These are phyloP conservation scores for Hirsutella minnesotensis DNA, from an alignment of 2,329 filamentous ascomycete species.

Conservation along the genomic window DNA sequence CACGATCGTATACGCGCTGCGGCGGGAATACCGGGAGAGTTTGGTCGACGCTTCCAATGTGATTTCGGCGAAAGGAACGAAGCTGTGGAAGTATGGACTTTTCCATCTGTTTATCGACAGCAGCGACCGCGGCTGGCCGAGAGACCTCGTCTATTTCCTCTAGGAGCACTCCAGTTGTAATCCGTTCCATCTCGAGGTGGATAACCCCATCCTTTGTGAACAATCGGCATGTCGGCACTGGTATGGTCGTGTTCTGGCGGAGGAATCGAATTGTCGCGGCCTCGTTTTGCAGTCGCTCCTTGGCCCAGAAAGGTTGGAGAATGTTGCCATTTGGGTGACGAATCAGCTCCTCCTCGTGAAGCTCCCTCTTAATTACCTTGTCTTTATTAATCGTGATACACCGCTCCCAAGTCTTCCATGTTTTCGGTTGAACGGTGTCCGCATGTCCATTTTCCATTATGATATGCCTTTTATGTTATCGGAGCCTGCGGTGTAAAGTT, in stretches of 20 bases:
- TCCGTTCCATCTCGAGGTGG: neutral
- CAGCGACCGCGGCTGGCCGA: neutral
- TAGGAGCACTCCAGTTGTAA: neutral
- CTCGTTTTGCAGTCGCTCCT: slow-evolving; percentile 1
- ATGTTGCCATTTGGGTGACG: neutral
- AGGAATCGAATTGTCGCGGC: neutral
- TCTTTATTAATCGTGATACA: neutral
- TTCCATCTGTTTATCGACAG: neutral
- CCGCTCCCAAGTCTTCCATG: slow-evolving; percentile 1
- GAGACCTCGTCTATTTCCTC: neutral
- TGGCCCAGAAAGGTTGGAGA: neutral
- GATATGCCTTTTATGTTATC: too few relatives aligned
- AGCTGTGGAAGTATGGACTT: neutral
- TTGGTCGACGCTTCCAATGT: slow-evolving; percentile 1
- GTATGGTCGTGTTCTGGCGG: neutral
- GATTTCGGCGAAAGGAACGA: neutral
- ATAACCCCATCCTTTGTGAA: neutral
- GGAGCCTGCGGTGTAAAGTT: too few relatives aligned
- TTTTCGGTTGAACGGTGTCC: neutral
- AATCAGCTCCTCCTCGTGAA: neutral
- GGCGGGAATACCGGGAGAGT: neutral
- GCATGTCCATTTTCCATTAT: too few relatives aligned
- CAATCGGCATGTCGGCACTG: neutral
- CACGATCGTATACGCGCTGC: neutral
- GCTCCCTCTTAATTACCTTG: neutral